These are phyloP conservation scores for Ceriops zippeliana DNA, from an alignment of 345 rosid species.

Conservation along the genomic window DNA sequence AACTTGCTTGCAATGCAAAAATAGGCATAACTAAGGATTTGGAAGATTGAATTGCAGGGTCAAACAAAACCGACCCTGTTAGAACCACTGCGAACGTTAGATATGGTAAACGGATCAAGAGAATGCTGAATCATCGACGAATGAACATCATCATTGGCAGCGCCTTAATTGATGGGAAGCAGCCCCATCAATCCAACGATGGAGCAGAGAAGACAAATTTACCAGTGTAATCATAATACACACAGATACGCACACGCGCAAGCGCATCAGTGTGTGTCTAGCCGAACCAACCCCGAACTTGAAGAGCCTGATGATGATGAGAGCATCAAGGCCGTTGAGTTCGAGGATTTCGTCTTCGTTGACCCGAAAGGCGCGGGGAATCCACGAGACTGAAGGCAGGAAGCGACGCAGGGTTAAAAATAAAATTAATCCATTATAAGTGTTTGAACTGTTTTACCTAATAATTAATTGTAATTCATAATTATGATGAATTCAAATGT, in stretches of 20 bases:
- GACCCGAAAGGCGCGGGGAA: conserved; percentile 60
- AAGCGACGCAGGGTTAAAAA: conserved; percentile 41
- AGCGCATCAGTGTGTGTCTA: neutral
- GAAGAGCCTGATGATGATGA: conserved; percentile 74
- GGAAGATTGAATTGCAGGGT: too few species aligned
- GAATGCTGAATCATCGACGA: conserved; percentile 28
- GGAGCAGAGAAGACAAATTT: conserved; percentile 38
- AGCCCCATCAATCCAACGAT: conserved; percentile 60
- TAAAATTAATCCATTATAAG: too few species aligned
- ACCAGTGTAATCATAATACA: neutral
- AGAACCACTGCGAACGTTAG: conserved; percentile 65
- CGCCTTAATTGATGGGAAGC: conserved; percentile 70
- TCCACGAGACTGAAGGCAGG: conserved; percentile 85
- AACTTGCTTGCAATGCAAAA: too few species aligned
- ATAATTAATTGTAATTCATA: too few species aligned
- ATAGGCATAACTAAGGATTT: too few species aligned
- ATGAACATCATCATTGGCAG: conserved; percentile 37
- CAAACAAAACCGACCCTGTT: conserved; percentile 39
- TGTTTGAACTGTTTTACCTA: too few species aligned
- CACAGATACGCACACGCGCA: neutral
- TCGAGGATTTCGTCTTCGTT: conserved; percentile 68
- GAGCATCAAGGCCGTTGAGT: conserved; percentile 69
- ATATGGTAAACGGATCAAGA: conserved; percentile 69
- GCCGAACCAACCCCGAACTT: conserved; percentile 65
- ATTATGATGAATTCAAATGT: too few species aligned